Base-by-base conservation (phyloP, 2,329 filamentous ascomycete genomes). In the Epichloe baconii region DNA sequence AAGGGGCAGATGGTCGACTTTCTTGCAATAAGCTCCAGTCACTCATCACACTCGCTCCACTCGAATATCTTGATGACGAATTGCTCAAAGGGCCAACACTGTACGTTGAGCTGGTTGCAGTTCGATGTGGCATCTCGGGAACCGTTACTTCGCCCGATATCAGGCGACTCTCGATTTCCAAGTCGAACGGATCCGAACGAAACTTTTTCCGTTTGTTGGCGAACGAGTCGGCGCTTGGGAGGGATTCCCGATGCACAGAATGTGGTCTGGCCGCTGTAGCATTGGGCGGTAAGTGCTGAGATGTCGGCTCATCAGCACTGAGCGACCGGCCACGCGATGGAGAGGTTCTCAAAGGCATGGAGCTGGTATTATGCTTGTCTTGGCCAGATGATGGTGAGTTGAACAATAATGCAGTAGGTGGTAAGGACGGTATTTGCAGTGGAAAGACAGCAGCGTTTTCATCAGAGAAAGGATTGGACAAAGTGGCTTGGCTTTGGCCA, bases 161-260 rank as follows among this genome's bases (percentile, higher is more conserved):
- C 10, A 57, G 23, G 7, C 54, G 57, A 37, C 54, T 55, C 48
- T 64, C 61, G 12, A 68, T 55, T 60, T 83, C 80, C n/a, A 83
- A 69, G 56, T 84, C 80, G 58, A 83, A 83, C 2, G 79, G 80
- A 56, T 83, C 79, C 2, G 79, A 82, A 44, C 79, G 76, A 61
- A 80, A 79, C 59, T 78, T 79, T 58, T 75, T 75, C 51, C 75
- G 72, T 15, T 69, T 65, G 5, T 67, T 71, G 44, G 69, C 70
- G 44, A 73, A 69, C n/a, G 69, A 72, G 36, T 65, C 64, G n/a
- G 64, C 59, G 40, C 70, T 75, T 43, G 59, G 59, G 17, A 60
- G 49, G 0, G 66, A 67, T 34, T 73, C 70, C 41, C 71, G 68
- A 57, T 73, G 72, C 8, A 50, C 44, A 8, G 52, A 57, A 36